phyloP scores from a whole-genome alignment of 345 rosid genomes.

The Eucalyptus victrix region DNA sequence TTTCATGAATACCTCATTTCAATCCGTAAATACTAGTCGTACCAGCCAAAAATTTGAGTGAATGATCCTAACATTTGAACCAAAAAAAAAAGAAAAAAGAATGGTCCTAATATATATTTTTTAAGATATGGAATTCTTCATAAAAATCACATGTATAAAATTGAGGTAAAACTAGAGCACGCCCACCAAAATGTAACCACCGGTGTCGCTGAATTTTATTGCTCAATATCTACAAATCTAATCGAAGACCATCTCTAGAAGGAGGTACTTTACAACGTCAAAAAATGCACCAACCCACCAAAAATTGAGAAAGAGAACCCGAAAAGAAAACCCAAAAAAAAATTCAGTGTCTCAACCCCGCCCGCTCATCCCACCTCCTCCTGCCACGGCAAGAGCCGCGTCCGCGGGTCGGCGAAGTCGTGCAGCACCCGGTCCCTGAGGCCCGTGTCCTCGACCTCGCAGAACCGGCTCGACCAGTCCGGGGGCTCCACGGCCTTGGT shows the following conservation, averaged over 20 bases:
- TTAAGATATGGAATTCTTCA: neutral
- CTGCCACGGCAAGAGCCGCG: conserved; percentile 49
- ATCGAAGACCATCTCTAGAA: neutral
- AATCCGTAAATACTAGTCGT: neutral
- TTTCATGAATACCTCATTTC: neutral
- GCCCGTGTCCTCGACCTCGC: conserved; percentile 63
- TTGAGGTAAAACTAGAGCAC: neutral
- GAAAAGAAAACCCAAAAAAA: neutral
- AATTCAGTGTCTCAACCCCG: neutral
- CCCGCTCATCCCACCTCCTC: neutral
- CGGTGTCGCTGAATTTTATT: neutral
- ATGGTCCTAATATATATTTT: too few species aligned
- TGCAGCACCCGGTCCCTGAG: conserved; percentile 46
- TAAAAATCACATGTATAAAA: neutral
- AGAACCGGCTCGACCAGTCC: conserved; percentile 67
- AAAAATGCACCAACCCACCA: neutral
- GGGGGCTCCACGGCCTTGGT: conserved; percentile 63
- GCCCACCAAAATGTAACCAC: neutral
- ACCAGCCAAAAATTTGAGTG: neutral
- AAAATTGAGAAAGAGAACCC: neutral
- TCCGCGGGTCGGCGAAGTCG: conserved; percentile 13
- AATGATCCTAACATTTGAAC: too few species aligned
- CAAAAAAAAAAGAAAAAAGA: too few species aligned
- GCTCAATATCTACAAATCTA: neutral
- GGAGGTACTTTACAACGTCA: neutral